A percentile compares a stretch with the other conserved stretches of the same genome.
Conservation (phyloP, 2,329 filamentous ascomycete genomes). For the Hypomyces rosellus region DNA sequence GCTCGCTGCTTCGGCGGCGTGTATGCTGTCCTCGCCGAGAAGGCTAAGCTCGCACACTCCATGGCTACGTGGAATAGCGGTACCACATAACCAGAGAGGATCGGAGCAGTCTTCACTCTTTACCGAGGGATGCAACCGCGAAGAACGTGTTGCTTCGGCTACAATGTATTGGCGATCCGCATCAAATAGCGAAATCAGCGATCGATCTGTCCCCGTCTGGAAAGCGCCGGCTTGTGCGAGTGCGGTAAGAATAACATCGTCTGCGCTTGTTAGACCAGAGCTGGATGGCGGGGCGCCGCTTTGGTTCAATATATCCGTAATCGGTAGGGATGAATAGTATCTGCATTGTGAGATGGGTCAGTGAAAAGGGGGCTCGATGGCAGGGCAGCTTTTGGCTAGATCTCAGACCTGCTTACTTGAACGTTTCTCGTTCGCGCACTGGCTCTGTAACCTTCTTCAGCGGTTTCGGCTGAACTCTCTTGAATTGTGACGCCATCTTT, state of each 20-base stretch:
- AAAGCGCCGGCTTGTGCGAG: conserved; percentile 44
- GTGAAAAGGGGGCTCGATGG: no score
- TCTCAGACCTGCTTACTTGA: no score
- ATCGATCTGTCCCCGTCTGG: conserved; percentile 35
- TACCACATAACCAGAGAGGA: conserved; percentile 24
- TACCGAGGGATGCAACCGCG: conserved; percentile 26
- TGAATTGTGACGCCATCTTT: no score
- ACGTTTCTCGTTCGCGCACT: no score
- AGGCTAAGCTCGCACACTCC: conserved; percentile 22
- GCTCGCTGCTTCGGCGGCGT: background rate
- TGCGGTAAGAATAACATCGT: conserved; percentile 38
- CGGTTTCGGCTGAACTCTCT: no score
- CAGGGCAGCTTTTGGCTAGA: no score
- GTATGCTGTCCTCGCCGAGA: conserved; percentile 1
- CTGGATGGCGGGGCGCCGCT: conserved; percentile 17
- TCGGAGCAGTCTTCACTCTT: conserved; percentile 9
- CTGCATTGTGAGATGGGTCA: background rate
- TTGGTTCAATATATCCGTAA: conserved; percentile 18
- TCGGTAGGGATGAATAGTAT: conserved; percentile 12
- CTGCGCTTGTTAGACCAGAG: conserved; percentile 21
- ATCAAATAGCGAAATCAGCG: conserved; percentile 47
- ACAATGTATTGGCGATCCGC: conserved; percentile 41
- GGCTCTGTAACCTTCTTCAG: no score
- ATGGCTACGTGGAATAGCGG: conserved; percentile 24
- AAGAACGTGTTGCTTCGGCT: conserved; percentile 41